Evolutionary conservation across 2,329 filamentous ascomycete genomes (phyloP), one percentile per base, ranked within the genome.

Genomic region (Moelleriella libera): DNA sequence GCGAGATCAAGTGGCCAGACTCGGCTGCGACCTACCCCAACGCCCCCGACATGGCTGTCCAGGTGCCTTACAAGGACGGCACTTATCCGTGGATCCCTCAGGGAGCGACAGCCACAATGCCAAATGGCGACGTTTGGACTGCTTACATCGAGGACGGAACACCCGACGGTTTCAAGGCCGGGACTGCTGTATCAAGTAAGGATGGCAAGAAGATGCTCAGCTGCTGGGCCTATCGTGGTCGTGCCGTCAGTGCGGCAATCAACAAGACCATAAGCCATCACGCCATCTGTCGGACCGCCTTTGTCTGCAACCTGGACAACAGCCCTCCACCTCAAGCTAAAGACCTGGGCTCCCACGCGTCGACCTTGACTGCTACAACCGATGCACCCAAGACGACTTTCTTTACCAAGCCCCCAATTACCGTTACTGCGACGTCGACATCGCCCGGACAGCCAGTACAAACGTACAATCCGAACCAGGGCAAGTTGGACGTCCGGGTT

Each of bases 171-270:
- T 64, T 64, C 53, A 62, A 60, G 43, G 66, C 66, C 29, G 65
- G 66, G 34, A 65, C 55, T 46, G 65, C 64, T 29, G 58, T 68
- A n/a, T 63, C 62, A 30, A 65, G 63, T 53, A 66, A 62, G 43
- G 63, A 67, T 28, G 60, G 61, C 40, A 64, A 64, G 3, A 58
- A 66, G 48, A 60, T 61, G 41, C 58, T 68, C 47, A 65, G 58
- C 49, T 68, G 66, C 55, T 68, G 63, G 60, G 65, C 66, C 21
- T 68, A 68, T 47, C 66, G 63, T 47, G 65, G 64, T 39, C 63
- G 62, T 6, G 64, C 63, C 4, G 52, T 68, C 46, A 66, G 66
- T 46, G 54, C 58, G 7, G 63, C 63, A 45, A 54, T 64, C 53
- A 66, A 68, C 55, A 62, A 60, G 53, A 68, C 66, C 21, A 52